phyloP scores from a whole-genome alignment of 768 basidiomycete species.

The Russula dissimulans region DNA sequence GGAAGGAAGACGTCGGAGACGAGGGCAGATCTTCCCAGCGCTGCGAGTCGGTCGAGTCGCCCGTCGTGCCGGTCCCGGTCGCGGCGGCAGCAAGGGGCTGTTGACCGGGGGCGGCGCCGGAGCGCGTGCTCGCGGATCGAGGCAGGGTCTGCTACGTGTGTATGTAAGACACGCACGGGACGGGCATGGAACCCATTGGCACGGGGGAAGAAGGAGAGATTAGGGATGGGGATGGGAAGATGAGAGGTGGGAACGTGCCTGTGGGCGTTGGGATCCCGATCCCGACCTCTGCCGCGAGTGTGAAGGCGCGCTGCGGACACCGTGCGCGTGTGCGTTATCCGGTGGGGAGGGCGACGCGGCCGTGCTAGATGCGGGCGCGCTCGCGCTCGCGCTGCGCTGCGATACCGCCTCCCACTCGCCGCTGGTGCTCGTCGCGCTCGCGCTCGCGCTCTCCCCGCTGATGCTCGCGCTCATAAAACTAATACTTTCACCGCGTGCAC shows the following conservation, averaged over 20 bases:
- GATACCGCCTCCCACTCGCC: slow-evolving; percentile 14
- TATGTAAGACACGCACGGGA: too few relatives aligned
- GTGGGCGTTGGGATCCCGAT: slow-evolving; percentile 1
- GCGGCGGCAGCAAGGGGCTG: not conserved
- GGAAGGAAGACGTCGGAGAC: slow-evolving; percentile 46
- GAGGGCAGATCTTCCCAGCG: slow-evolving; percentile 61
- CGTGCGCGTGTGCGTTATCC: not conserved
- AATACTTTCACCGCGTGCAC: not conserved
- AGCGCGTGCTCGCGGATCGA: not conserved
- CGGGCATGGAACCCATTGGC: not conserved
- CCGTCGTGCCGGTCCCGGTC: not conserved
- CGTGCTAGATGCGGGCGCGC: not conserved
- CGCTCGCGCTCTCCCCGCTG: slow-evolving; percentile 11
- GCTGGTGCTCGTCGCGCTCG: slow-evolving; percentile 24
- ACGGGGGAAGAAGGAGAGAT: not conserved
- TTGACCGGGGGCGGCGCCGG: not conserved
- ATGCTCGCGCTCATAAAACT: too few relatives aligned
- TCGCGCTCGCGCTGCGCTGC: not conserved
- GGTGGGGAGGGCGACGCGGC: slow-evolving; percentile 22
- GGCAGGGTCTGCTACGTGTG: not conserved
- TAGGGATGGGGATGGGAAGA: too few relatives aligned
- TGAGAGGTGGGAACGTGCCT: not conserved
- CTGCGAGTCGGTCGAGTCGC: slow-evolving; percentile 27
- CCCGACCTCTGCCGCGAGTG: not conserved
- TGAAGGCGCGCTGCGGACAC: too few relatives aligned